Base-by-base conservation (phyloP, 2,329 filamentous ascomycete genomes). In the Monosporascus sp. region DNA sequence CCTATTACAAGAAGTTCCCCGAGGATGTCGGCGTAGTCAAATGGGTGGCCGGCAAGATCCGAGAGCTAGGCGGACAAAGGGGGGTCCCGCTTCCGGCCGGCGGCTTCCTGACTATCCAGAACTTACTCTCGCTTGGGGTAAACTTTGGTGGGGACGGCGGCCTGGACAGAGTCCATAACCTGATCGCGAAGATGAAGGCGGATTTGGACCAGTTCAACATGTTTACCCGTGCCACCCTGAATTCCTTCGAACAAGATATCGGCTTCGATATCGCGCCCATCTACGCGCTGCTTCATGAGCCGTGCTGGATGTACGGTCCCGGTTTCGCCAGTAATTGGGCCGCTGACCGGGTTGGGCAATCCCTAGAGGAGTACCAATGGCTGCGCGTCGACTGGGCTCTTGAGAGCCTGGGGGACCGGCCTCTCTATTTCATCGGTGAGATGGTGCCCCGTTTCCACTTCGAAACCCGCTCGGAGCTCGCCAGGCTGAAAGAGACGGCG, bases 391-490 rank as follows among this genome's bases (percentile, higher is more conserved):
- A 65, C 24, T 70, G 75, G 50, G 63, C 75, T 2, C 69, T 68
- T 7, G 63, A 70, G 59, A 73, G 58, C 11, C 64, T 67, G 37
- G 62, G 58, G 55, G 68, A 74, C 6, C 66, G 73, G 2, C 85
- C 86, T 0, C 74, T 94, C 22, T 88, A 81, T 69, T 96, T 97
- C 72, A 91, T 89, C 0, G 91, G 92, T 55, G 93, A 97, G 73
- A 97, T 96, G 91, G 82, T 96, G 49, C 96, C 85, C 68, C 87
- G 88, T 1, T 87, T 89, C 70, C 88, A 92, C 78, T 92, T 96
- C 60, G 84, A 91, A 38, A 86, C 86, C 17, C 93, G 90, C 64
- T 77, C 83, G 1, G 91, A 95, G 68, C 81, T 97, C 20, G 73
- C 73, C n/a, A 75, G 82, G 53, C 71, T 97, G 47, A 80, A 80